Conservation (phyloP, 495 filamentous ascomycete species). For the Aspergillus bertholletiae region DNA sequence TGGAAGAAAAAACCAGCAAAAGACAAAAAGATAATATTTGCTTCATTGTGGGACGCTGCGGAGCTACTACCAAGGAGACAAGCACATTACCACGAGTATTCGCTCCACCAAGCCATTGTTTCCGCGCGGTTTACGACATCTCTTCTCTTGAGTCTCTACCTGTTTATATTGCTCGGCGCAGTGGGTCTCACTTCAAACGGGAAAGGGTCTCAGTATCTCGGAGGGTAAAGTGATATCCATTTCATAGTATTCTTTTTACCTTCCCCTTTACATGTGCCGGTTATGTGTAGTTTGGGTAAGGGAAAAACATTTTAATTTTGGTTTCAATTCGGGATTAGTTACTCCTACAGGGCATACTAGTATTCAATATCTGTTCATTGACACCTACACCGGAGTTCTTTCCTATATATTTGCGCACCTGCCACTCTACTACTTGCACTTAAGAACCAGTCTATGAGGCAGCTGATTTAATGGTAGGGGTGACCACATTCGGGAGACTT, state of each 20-base stretch:
- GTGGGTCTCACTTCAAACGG: not conserved
- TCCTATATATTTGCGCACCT: too few relatives aligned
- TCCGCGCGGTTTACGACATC: not conserved
- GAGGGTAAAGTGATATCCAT: not conserved
- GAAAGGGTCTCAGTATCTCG: not conserved
- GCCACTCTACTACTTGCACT: too few relatives aligned
- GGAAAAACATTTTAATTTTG: not conserved
- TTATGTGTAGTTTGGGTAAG: conserved; percentile 3
- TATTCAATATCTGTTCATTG: too few relatives aligned
- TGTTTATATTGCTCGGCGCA: not conserved
- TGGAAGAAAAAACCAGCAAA: conserved; percentile 17
- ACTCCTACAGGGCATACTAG: too few relatives aligned
- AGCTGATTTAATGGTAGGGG: too few relatives aligned
- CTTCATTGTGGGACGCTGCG: conserved; percentile 9
- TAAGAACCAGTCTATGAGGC: too few relatives aligned
- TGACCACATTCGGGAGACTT: too few relatives aligned
- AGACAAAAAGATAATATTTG: conserved; percentile 14
- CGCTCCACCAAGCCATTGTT: not conserved
- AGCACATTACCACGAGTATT: conserved; percentile 2
- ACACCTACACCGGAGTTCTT: too few relatives aligned
- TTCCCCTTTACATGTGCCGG: conserved; percentile 1
- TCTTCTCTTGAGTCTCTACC: not conserved
- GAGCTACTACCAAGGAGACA: conserved; percentile 10
- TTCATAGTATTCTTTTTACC: not conserved
- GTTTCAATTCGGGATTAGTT: not conserved